These are phyloP conservation scores for Pyricularia pennisetigena DNA, from an alignment of 2,329 filamentous ascomycete species.

Conservation along the genomic window DNA sequence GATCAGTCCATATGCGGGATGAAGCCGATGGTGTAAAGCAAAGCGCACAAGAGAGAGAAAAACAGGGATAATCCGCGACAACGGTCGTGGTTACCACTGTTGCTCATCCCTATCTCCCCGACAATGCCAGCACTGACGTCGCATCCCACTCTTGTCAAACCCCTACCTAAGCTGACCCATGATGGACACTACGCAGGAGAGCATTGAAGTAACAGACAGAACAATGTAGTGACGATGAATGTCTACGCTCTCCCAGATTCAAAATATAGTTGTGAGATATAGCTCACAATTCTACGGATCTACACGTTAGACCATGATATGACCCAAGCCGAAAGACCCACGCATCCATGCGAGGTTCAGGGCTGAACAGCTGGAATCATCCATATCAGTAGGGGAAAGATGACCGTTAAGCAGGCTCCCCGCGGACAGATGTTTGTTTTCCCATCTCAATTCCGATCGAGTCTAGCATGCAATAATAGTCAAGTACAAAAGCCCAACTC, in stretches of 20 bases:
- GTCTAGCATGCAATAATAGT: background rate
- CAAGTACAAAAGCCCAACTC: background rate
- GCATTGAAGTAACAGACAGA: too few species aligned
- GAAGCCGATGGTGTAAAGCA: background rate
- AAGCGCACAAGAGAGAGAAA: background rate
- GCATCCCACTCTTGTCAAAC: background rate
- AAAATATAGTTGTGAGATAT: too few species aligned
- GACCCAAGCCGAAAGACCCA: too few species aligned
- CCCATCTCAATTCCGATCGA: background rate
- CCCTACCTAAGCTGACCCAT: background rate
- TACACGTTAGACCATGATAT: too few species aligned
- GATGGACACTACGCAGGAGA: background rate
- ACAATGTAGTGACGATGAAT: too few species aligned
- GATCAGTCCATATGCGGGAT: constrained; percentile 17
- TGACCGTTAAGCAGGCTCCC: background rate
- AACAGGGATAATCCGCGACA: background rate
- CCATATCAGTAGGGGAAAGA: background rate
- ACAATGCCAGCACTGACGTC: background rate
- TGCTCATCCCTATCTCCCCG: background rate
- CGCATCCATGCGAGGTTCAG: too few species aligned
- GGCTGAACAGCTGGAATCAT: too few species aligned
- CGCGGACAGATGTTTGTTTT: background rate
- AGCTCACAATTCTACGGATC: too few species aligned
- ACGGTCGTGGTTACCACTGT: background rate
- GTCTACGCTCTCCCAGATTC: too few species aligned